Conservation (phyloP, 345 rosid genomes). For the Clarkia xantiana region DNA sequence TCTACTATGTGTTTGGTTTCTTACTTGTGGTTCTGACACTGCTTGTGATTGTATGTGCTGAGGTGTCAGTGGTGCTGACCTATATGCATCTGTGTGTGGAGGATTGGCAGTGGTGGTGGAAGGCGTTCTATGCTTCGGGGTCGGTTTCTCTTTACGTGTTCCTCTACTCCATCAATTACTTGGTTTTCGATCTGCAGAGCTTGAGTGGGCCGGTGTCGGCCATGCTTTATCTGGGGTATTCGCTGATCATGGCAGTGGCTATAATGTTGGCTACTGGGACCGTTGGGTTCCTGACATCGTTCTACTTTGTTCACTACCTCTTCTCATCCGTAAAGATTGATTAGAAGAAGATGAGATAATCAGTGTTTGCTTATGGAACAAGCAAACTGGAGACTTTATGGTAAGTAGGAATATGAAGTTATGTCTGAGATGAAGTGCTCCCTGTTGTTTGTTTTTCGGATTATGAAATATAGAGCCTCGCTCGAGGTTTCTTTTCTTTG, state of each 20-base stretch:
- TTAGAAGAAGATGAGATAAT: not conserved
- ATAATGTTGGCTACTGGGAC: constrained; percentile 1
- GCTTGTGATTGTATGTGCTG: constrained; percentile 1
- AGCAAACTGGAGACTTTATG: too few species aligned
- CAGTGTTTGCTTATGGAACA: not conserved
- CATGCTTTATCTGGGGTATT: constrained; percentile 7
- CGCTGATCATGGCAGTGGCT: not conserved
- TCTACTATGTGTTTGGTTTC: constrained; percentile 6
- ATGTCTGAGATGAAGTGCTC: too few species aligned
- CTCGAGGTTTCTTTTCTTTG: too few species aligned
- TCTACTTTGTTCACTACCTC: constrained; percentile 1
- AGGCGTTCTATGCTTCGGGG: constrained; percentile 12
- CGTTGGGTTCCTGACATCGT: constrained; percentile 1
- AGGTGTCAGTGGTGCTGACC: constrained; percentile 6
- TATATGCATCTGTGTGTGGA: constrained; percentile 6
- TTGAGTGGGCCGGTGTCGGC: not conserved
- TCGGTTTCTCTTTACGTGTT: constrained; percentile 5
- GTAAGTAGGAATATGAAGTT: too few species aligned
- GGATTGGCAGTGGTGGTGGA: constrained; percentile 17
- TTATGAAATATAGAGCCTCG: too few species aligned
- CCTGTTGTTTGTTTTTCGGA: too few species aligned
- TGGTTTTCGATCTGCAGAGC: not conserved
- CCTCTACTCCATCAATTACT: constrained; percentile 8
- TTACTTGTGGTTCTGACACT: constrained; percentile 2
- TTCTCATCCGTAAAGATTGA: too few species aligned